Evolutionary conservation across 2,329 filamentous ascomycete species (phyloP).

Genomic region (Trichoderma koningii): DNA sequence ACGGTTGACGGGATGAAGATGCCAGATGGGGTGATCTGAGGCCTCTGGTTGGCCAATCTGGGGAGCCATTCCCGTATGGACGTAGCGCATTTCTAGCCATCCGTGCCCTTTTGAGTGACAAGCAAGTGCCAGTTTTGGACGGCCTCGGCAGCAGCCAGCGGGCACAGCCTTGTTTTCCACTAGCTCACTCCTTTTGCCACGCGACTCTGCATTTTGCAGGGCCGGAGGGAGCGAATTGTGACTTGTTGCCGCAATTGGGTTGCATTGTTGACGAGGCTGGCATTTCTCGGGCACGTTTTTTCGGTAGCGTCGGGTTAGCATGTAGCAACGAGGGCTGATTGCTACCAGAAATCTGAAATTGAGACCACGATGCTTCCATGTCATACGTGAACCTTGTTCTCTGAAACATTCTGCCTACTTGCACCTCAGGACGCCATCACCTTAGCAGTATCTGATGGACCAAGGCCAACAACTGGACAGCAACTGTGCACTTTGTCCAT

Average conservation of each 20-base stretch:
- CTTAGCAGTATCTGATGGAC: too few species aligned
- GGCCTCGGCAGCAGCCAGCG: not conserved
- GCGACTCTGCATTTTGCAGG: slow-evolving; percentile 7
- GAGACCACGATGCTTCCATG: too few species aligned
- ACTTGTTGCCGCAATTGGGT: slow-evolving; percentile 4
- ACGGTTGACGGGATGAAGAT: not conserved
- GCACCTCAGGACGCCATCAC: too few species aligned
- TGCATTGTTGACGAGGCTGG: not conserved
- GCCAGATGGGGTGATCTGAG: not conserved
- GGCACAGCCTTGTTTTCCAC: slow-evolving; percentile 7
- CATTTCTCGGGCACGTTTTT: not conserved
- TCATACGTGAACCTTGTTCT: too few species aligned
- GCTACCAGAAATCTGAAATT: too few species aligned
- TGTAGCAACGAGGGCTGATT: too few species aligned
- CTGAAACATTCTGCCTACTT: too few species aligned
- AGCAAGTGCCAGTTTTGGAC: not conserved
- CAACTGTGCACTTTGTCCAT: too few species aligned
- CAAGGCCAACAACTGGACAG: too few species aligned
- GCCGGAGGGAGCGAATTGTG: slow-evolving; percentile 8
- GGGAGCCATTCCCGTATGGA: not conserved
- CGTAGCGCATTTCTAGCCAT: not conserved
- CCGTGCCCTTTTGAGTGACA: not conserved
- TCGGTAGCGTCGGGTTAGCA: too few species aligned
- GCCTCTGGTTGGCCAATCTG: not conserved
- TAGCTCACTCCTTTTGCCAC: not conserved